Evolutionary conservation across 2,329 filamentous ascomycete species (phyloP), one percentile per base, ranked within the genome.

Genomic region (Ceratocystis cubensis): DNA sequence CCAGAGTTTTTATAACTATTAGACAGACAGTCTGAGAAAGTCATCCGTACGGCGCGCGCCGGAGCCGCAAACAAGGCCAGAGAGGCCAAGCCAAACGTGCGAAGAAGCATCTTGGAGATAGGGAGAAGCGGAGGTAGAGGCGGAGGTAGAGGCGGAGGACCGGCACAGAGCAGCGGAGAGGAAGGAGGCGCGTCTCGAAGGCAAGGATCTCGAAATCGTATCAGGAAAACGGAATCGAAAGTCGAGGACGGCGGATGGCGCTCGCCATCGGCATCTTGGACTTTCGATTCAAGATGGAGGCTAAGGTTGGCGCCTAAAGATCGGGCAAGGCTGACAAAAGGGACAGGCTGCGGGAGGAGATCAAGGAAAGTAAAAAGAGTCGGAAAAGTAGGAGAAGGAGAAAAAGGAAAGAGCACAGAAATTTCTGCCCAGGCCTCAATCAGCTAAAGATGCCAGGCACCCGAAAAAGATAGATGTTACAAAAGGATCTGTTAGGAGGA

Each of bases 21-120:
- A 61, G 80, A 75, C 37, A 96, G 80, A 77, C 93, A 99, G 76
- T 96, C 96, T n/a, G 88, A 81, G 75, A 95, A 94, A 67, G 84
- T 79, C 69, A 96, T 78, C 71, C 85, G 83, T 57, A 85, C 90
- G 62, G 88, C 89, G 50, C 78, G 74, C 30, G 76, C 78, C 7
- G 82, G 79, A 56, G 73, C 73, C 7, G 77, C 66, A 67, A 77
- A 72, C 30, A 78, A 71, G 66, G 75, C 72, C 65, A 75, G 64
- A 20, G 70, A 63, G 28, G 57, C 56, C 56, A 65, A 20, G 46
- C 41, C 63, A 30, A 65, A 5, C 22, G 53, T 56, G 30, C 20
- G n/a, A 67, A 79, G 69, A 65, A 80, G 67, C 69, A 76, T 63
- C 57, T 70, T 69, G 63, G 20, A 50, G 70, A 65, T n/a, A 10